These are phyloP conservation scores for Bipolaris bicolor DNA, from an alignment of 2,329 filamentous ascomycete species.

Conservation along the genomic window DNA sequence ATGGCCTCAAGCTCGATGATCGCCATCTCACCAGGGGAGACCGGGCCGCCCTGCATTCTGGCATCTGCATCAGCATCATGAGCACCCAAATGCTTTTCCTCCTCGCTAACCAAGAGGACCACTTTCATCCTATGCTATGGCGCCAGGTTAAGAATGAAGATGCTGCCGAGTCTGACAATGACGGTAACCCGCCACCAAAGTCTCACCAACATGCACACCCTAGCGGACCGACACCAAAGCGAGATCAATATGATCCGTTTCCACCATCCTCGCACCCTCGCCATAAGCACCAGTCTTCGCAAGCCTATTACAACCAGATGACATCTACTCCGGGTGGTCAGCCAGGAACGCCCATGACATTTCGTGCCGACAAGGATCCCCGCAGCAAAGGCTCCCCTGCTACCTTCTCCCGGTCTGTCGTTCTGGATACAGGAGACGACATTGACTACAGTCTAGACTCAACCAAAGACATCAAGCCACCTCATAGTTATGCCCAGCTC, in stretches of 20 bases:
- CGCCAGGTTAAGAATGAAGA: conserved; percentile 57
- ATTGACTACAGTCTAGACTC: conserved; percentile 82
- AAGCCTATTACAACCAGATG: conserved; percentile 41
- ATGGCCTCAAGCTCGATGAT: conserved; percentile 86
- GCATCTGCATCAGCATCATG: conserved; percentile 88
- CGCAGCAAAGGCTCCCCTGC: conserved; percentile 55
- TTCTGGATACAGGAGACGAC: conserved; percentile 60
- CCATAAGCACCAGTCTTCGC: conserved; percentile 40
- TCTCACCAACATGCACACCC: conserved; percentile 43
- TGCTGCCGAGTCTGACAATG: conserved; percentile 49
- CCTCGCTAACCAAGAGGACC: conserved; percentile 75
- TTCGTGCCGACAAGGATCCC: conserved; percentile 42
- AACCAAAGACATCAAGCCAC: conserved; percentile 90
- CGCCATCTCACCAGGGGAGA: conserved; percentile 69
- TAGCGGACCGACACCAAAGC: conserved; percentile 45
- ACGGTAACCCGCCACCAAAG: conserved; percentile 40
- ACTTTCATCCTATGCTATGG: conserved; percentile 73
- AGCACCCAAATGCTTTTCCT: conserved; percentile 99
- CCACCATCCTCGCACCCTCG: conserved; percentile 45
- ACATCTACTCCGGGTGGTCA: conserved; percentile 46
- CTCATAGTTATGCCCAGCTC: conserved; percentile 94
- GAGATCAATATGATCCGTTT: conserved; percentile 47
- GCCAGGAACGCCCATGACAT: conserved; percentile 45
- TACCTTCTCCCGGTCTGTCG: conserved; percentile 56
- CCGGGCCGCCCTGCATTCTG: conserved; percentile 74